phyloP scores from a whole-genome alignment of 106 monocot species.

The Amphibolis antarctica region DNA sequence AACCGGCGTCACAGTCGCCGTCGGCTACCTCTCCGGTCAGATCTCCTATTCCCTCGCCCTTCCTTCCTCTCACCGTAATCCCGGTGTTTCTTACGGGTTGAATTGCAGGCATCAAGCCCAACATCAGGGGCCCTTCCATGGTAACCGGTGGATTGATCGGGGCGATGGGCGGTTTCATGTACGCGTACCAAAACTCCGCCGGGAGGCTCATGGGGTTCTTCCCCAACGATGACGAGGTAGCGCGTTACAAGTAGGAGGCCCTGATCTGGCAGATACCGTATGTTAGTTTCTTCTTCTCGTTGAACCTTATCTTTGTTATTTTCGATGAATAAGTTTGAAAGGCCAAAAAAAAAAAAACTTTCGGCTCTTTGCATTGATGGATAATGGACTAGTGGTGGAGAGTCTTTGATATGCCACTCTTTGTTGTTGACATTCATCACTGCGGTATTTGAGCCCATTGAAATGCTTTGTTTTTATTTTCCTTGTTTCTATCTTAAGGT shows the following conservation, averaged over 20 bases:
- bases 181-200: constrained; percentile 99
- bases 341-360: no score
- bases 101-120: constrained; percentile 70
- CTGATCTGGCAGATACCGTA: no score
- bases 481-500: no score
- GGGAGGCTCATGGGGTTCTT: constrained; percentile 98
- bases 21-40: constrained; percentile 95
- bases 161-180: constrained; percentile 97
- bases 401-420: no score
- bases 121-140: constrained; percentile 93
- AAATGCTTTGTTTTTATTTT: no score
- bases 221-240: constrained; percentile 86
- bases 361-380: no score
- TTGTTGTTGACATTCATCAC: no score
- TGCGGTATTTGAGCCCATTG: no score
- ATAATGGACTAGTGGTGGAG: no score
- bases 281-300: neutral
- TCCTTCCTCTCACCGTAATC: constrained; percentile 9
- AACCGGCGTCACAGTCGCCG: constrained; percentile 92
- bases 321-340: no score
- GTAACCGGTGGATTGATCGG: constrained; percentile 96
- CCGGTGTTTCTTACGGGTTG: neutral
- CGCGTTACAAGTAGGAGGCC: constrained; percentile 47
- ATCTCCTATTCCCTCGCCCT: neutral
- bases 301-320: neutral